Conservation (phyloP, 306 rosid genomes). For the Quercus ilex region DNA sequence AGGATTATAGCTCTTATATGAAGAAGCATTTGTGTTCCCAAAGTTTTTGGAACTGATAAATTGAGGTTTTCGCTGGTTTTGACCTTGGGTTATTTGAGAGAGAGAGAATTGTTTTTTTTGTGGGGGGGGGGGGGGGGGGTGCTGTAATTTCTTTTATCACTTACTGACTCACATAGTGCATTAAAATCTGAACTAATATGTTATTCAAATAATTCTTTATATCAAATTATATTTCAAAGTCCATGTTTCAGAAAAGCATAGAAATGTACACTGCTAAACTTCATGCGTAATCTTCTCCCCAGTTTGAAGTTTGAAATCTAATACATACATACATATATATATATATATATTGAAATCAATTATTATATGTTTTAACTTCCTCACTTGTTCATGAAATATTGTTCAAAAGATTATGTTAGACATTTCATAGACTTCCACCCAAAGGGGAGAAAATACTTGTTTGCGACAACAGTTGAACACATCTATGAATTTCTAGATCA, state of each 20-base stretch:
- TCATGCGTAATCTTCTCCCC: neutral
- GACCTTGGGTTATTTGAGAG: neutral
- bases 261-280: neutral
- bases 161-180: neutral
- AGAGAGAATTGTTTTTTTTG: neutral
- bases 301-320: neutral
- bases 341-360: neutral
- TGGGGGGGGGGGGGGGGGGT: neutral
- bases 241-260: neutral
- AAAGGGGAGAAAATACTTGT: neutral
- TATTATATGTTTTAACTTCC: neutral
- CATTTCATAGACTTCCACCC: neutral
- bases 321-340: too few species aligned
- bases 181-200: neutral
- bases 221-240: neutral
- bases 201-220: neutral
- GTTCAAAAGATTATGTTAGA: neutral
- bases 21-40: conserved; percentile 6
- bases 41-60: conserved; percentile 11
- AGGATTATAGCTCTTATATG: neutral
- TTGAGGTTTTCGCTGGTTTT: neutral
- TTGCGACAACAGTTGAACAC: too few species aligned
- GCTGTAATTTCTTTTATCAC: neutral
- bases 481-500: too few species aligned
- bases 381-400: neutral